Conservation (phyloP, 164 flowering plant species). For the Kingdonia uniflora region DNA sequence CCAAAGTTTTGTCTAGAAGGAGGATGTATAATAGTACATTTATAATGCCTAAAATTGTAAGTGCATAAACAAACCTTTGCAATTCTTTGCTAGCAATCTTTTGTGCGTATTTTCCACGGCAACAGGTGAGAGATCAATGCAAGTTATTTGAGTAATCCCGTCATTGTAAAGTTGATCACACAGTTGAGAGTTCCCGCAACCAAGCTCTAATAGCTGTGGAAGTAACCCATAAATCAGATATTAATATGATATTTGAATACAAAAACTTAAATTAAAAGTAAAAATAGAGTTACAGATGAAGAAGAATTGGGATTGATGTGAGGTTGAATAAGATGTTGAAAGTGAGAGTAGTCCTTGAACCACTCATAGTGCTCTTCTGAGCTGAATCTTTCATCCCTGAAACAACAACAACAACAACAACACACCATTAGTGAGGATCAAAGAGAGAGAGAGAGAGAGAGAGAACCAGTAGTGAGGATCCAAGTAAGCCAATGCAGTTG, state of each 20-base stretch:
- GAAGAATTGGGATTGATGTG: conserved; percentile 9
- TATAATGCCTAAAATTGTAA: too few species aligned
- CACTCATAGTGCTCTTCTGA: conserved; percentile 87
- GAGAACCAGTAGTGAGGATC: conserved; percentile 54
- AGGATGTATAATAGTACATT: too few species aligned
- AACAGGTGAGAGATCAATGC: conserved; percentile 76
- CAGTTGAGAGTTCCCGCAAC: conserved; percentile 87
- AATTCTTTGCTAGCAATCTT: conserved; percentile 41
- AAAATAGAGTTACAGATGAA: conserved; percentile 9
- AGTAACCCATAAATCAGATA: too few species aligned
- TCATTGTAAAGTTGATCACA: conserved; percentile 62
- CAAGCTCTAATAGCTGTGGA: conserved; percentile 76
- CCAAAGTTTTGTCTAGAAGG: too few species aligned
- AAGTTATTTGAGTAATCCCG: conserved; percentile 68
- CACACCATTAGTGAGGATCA: background rate
- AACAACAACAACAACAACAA: background rate
- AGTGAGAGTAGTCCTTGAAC: conserved; percentile 89
- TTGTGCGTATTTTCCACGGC: conserved; percentile 78
- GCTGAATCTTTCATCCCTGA: conserved; percentile 71
- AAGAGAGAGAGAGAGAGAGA: conserved; percentile 2
- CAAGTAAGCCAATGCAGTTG: conserved; percentile 41
- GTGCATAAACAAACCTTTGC: conserved; percentile 37
- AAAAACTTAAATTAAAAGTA: background rate
- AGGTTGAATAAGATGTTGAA: conserved; percentile 56
- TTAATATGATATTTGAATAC: too few species aligned